Conservation (phyloP, 83 land plant species). For the Larix sibirica region DNA sequence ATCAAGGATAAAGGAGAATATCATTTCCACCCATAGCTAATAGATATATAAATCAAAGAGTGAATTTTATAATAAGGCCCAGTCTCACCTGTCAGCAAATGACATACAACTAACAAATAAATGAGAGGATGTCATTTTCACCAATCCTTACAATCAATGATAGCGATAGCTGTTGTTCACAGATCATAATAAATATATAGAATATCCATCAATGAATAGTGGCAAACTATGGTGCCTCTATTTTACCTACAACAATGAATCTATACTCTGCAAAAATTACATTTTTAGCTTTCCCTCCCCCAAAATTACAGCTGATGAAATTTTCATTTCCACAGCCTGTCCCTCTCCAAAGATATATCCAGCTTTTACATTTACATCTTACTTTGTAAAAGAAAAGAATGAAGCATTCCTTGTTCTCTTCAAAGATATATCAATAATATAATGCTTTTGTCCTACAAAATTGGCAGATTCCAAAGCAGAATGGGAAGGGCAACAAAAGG, state of each 20-base stretch:
- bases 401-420: background rate
- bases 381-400: background rate
- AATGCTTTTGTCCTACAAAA: conserved; percentile 1
- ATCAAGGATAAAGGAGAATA: no score
- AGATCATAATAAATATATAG: background rate
- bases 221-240: background rate
- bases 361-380: background rate
- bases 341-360: background rate
- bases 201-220: background rate
- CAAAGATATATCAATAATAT: background rate
- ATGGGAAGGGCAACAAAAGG: conserved; percentile 17
- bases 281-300: background rate
- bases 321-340: background rate
- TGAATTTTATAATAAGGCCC: no score
- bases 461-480: conserved; percentile 10
- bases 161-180: no score
- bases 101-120: no score
- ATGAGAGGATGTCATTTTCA: no score
- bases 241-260: background rate
- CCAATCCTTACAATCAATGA: no score
- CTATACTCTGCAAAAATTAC: background rate
- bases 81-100: no score
- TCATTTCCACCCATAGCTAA: no score
- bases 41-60: no score
- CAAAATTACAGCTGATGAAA: conserved; percentile 5